Evolutionary conservation across 1,284 basidiomycete species (phyloP), one percentile per base, ranked within the genome.

Genomic region (Chalciporus sp.): DNA sequence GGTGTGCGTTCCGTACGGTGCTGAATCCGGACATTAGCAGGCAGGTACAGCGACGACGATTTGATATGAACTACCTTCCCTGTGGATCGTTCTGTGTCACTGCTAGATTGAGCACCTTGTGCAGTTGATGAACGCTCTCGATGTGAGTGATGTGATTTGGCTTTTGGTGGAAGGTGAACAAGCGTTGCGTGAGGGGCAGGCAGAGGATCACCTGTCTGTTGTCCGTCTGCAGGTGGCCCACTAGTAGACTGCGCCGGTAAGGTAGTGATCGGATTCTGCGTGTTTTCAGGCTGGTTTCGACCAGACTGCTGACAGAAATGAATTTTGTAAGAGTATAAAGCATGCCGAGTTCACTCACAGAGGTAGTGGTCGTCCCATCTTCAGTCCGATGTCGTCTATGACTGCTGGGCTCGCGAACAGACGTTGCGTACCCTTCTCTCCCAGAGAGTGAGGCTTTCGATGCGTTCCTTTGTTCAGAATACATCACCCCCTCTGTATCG

Each of bases 171-270:
- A 53, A 72, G 71, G 58, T 72, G 60, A 57, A 73, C 69, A 58
- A 69, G 69, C 59, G 72, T 69, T 57, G 71, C 69, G 45, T 69
- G 69, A 54, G 68, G 69, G 45, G 71, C 71, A 56, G 71, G 71
- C 37, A 69, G 68, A 57, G 70, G 64, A 57, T 67, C 69, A 62
- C 69, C 68, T 69, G 58, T 56, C 26, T 66, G 59, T 45, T 59
- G 65, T 39, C 48, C 49, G 27, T 63, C 57, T 43, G 54, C 54
- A 23, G 57, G 69, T 26, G 71, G 63, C 27, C 49, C 51, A 28
- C 31, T 51, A 39, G 57, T 55, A 28, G 64, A 33, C 28, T 63
- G 67, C 19, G 52, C 45, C 4, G 58, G 56, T 39, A 60, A 49
- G 57, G 54, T 28, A 41, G 47, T 56, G 65, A 57, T 59, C 56